Conservation (phyloP, 2,329 filamentous ascomycete species). For the Helotiales sp. region DNA sequence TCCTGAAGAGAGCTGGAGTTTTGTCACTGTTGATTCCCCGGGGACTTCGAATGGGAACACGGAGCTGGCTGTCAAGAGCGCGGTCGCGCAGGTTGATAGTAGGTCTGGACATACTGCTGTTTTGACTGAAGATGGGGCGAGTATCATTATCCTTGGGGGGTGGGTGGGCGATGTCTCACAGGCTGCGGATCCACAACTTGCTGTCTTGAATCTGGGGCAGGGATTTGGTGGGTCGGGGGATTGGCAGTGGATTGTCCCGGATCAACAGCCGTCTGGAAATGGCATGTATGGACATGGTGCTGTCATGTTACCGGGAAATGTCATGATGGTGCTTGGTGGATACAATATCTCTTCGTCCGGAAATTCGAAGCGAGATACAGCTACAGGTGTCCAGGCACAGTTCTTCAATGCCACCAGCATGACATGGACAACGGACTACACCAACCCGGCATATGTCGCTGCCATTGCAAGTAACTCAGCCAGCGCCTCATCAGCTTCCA, state of each 20-base stretch:
- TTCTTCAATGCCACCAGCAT: slow-evolving; percentile 67
- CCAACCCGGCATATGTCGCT: slow-evolving; percentile 47
- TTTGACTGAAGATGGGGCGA: slow-evolving; percentile 76
- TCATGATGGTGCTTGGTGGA: slow-evolving; percentile 71
- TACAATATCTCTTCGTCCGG: slow-evolving; percentile 52
- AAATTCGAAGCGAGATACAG: slow-evolving; percentile 48
- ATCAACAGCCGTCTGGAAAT: slow-evolving; percentile 47
- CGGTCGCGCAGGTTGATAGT: slow-evolving; percentile 59
- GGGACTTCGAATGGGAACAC: slow-evolving; percentile 47
- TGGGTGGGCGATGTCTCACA: slow-evolving; percentile 86
- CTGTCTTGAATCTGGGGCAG: slow-evolving; percentile 74
- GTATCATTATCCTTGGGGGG: slow-evolving; percentile 82
- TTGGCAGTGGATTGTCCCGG: slow-evolving; percentile 74
- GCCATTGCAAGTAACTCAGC: slow-evolving; percentile 29
- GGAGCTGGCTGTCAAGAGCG: slow-evolving; percentile 60
- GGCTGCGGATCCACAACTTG: slow-evolving; percentile 81
- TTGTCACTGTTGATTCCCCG: slow-evolving; percentile 66
- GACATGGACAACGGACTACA: slow-evolving; percentile 62
- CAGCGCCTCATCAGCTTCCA: slow-evolving; percentile 38
- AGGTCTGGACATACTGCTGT: slow-evolving; percentile 89
- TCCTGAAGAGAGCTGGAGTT: slow-evolving; percentile 86
- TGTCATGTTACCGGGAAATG: slow-evolving; percentile 65
- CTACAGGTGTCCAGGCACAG: slow-evolving; percentile 44
- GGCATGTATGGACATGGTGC: slow-evolving; percentile 69
- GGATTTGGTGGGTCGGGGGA: slow-evolving; percentile 72